A percentile compares a stretch with the other conserved stretches of the same genome.
Conservation (phyloP, 2,329 filamentous ascomycete genomes). For the Aureobasidium mangrovei region DNA sequence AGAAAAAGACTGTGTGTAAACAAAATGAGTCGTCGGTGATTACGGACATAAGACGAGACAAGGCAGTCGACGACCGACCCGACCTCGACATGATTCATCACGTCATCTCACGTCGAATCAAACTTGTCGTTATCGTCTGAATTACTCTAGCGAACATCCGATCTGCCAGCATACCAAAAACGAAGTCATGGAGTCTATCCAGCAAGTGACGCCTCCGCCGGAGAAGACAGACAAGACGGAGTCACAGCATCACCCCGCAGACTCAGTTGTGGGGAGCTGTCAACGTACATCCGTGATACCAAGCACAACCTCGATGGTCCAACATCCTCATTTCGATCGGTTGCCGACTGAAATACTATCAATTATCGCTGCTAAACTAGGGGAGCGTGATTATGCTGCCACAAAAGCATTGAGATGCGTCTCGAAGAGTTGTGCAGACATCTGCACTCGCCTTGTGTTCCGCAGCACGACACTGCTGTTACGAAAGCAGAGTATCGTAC, state of each 20-base stretch:
- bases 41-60: not conserved
- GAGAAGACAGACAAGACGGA: not conserved
- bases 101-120: not conserved
- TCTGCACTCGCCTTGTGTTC: conserved; percentile 10
- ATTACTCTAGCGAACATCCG: not conserved
- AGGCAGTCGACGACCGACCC: conserved; percentile 2
- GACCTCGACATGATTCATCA: conserved; percentile 7
- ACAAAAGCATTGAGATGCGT: conserved; percentile 11
- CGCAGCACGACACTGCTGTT: not conserved
- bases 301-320: not conserved
- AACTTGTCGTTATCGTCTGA: not conserved
- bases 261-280: not conserved
- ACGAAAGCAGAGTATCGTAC: not conserved
- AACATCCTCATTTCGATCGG: not conserved
- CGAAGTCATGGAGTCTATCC: not conserved
- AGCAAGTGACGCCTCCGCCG: conserved; percentile 3
- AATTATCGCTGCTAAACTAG: not conserved
- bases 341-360: conserved; percentile 1
- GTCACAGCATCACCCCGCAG: not conserved
- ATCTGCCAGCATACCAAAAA: not conserved
- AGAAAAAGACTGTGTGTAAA: not conserved
- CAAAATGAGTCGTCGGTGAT: not conserved
- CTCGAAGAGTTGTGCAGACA: not conserved
- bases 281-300: not conserved
- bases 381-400: not conserved